These are phyloP conservation scores for Aspergillus texensis DNA, from an alignment of 2,329 filamentous ascomycete genomes.

Conservation along the genomic window DNA sequence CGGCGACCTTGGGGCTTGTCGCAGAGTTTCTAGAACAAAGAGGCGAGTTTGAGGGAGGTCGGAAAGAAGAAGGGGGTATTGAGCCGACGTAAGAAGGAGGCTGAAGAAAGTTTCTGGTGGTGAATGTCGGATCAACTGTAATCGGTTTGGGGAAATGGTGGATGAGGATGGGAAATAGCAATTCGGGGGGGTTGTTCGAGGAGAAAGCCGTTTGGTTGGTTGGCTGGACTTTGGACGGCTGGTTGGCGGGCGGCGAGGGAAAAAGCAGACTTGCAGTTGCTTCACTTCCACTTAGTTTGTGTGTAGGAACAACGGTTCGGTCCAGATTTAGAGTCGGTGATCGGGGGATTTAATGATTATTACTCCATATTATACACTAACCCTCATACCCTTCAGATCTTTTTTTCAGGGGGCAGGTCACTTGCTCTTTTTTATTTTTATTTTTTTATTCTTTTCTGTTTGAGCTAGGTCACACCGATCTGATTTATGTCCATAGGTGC, in stretches of 20 bases:
- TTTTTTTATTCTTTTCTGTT: background rate
- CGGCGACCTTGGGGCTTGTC: conserved; percentile 19
- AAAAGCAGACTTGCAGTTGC: conserved; percentile 5
- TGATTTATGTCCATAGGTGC: background rate
- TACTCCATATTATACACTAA: conserved; percentile 5
- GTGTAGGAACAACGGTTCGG: conserved; percentile 10
- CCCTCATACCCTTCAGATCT: background rate
- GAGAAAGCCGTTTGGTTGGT: conserved; percentile 6
- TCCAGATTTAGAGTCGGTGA: conserved; percentile 7
- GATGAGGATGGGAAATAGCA: conserved; percentile 7
- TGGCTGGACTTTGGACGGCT: conserved; percentile 5
- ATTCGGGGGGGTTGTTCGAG: conserved; percentile 3
- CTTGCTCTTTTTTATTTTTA: conserved; percentile 1
- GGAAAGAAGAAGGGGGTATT: conserved; percentile 4
- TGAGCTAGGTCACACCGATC: background rate
- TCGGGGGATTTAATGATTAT: background rate
- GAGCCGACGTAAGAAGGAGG: background rate
- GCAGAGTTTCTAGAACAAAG: conserved; percentile 2
- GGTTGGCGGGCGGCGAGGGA: conserved; percentile 2
- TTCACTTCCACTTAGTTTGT: background rate
- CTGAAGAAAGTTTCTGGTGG: conserved; percentile 8
- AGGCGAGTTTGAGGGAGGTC: conserved; percentile 8
- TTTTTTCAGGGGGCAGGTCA: background rate
- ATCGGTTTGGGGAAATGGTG: conserved; percentile 3
- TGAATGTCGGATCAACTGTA: conserved; percentile 11